Conservation (phyloP, 345 rosid genomes). For the Syzygium oleosum region DNA sequence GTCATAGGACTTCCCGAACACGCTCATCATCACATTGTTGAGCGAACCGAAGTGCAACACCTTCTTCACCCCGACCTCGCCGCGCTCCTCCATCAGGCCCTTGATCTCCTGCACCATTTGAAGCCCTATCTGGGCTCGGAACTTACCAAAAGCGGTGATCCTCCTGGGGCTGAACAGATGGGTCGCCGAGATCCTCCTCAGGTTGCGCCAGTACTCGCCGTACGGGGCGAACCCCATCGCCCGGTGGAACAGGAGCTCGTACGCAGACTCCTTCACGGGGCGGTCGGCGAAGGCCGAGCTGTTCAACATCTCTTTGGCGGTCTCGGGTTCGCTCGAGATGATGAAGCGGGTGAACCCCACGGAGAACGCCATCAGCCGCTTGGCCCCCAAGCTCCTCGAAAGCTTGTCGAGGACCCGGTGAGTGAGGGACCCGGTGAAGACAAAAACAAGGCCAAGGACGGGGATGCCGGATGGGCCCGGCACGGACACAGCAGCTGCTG, state of each 20-base stretch:
- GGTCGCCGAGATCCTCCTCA: conserved; percentile 70
- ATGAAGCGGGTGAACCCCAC: conserved; percentile 66
- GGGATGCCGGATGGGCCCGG: conserved; percentile 70
- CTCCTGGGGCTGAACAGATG: conserved; percentile 74
- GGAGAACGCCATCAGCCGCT: conserved; percentile 68
- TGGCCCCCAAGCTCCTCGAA: conserved; percentile 25
- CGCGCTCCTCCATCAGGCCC: conserved; percentile 11
- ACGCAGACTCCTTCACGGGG: conserved; percentile 83
- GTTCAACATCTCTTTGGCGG: conserved; percentile 63
- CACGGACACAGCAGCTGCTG: conserved; percentile 13
- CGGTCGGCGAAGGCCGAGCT: conserved; percentile 80
- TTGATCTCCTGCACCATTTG: conserved; percentile 37
- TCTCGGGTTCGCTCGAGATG: conserved; percentile 61
- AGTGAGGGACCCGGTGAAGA: conserved; percentile 36
- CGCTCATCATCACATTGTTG: conserved; percentile 68
- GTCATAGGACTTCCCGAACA: conserved; percentile 61
- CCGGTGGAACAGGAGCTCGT: conserved; percentile 67
- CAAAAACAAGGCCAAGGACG: conserved; percentile 29
- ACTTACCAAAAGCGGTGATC: conserved; percentile 32
- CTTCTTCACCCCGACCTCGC: conserved; percentile 36
- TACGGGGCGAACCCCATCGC: conserved; percentile 88
- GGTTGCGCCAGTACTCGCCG: conserved; percentile 83
- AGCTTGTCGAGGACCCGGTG: conserved; percentile 48
- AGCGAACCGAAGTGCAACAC: conserved; percentile 63
- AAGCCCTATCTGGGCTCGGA: conserved; percentile 37